Evolutionary conservation across 768 basidiomycete genomes (phyloP), one percentile per base, ranked within the genome.

Genomic region (Lactarius quietus): DNA sequence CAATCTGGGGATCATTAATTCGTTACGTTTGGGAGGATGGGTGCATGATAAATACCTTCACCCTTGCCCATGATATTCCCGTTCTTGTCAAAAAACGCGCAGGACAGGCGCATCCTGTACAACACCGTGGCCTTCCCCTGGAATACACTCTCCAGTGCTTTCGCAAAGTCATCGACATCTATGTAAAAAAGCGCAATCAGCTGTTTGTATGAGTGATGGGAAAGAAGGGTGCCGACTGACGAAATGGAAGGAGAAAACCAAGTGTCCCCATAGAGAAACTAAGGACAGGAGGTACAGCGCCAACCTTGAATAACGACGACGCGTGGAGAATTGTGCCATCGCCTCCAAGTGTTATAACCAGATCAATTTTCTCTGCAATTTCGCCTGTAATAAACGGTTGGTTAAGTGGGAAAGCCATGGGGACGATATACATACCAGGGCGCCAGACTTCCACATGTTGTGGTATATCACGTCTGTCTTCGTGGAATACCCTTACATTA

Each of bases 261-360:
- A 98, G 81, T 10, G 92, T 95, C 9, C 95, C 95, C 90, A 94
- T 89, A 0, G 89, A 92, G 76, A 95, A 93, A 71, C 92, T 93
- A 26, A 95, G 73, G 0, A 89, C 94, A 0, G 95, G 95, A 6
- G 95, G 95, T 9, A 97, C 94, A 26, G 91, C 90, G n/a, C 90
- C 93, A 4, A 85, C 80, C 69, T 87, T 90, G 75, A 98, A 98
- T 10, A 98, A 78, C 8, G 93, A 93, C 1, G 95, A 95, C 0
- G 93, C 92, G 73, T 95, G 94, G 1, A 98, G 82, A 57, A 97
- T 95, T 6, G 95, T 97, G 10, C 95, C 95, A 73, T 98, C 95
- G 38, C 95, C 95, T 53, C 95, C 95, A 1, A 98, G 77, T 0
- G 95, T 96, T 31, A 97, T 86, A 23, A 97, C 88, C 10, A 98